Evolutionary conservation across 352 stramenopile species (phyloP).

Genomic region (Globisporangium takayamanum): DNA sequence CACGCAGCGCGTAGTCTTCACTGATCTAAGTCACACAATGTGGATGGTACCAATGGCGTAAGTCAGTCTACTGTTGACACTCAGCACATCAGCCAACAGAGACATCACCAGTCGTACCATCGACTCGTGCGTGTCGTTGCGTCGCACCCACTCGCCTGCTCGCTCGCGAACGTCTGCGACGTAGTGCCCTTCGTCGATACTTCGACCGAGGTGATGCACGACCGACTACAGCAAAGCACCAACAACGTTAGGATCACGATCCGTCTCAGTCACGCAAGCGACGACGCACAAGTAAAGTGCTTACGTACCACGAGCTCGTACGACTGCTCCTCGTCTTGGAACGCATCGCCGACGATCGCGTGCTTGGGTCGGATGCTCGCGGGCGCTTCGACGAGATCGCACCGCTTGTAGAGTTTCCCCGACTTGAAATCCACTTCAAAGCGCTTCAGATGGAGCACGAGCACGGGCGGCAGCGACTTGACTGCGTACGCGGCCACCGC

Average conservation of each 20-base stretch:
- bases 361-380: conserved; percentile 29
- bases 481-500: conserved; percentile 54
- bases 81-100: no score
- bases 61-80: neutral
- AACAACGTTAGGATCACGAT: conserved; percentile 4
- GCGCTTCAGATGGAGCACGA: conserved; percentile 82
- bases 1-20: conserved; percentile 66
- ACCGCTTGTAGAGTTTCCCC: conserved; percentile 73
- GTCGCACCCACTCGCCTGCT: conserved; percentile 52
- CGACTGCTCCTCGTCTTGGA: conserved; percentile 17
- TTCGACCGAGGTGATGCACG: conserved; percentile 77
- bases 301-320: conserved; percentile 51
- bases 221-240: conserved; percentile 49
- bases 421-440: conserved; percentile 74
- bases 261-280: neutral
- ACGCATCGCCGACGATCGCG: conserved; percentile 27
- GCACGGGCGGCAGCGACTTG: conserved; percentile 56
- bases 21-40: conserved; percentile 38
- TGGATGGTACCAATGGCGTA: neutral
- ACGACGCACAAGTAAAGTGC: neutral
- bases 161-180: conserved; percentile 64
- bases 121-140: conserved; percentile 81
- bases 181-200: conserved; percentile 81
- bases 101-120: conserved; percentile 24
- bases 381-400: conserved; percentile 68